phyloP scores from a whole-genome alignment of 345 rosid species.

The Salix arbutifolia region DNA sequence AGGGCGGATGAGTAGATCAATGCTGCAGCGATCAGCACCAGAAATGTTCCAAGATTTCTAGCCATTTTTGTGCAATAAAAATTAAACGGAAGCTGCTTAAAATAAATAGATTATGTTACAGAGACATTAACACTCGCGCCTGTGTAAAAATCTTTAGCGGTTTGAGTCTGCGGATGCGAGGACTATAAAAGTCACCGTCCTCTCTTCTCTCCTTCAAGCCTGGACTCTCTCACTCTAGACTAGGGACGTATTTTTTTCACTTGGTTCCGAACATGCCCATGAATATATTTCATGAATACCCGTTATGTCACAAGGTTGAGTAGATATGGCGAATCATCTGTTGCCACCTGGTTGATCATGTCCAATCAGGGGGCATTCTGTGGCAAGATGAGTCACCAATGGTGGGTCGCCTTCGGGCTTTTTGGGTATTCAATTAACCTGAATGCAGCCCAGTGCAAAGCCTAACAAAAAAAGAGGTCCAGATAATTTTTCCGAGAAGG shows the following conservation, averaged over 20 bases:
- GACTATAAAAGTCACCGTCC: not conserved
- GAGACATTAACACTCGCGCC: not conserved
- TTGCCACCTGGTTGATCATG: not conserved
- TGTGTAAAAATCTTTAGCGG: not conserved
- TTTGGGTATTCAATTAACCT: not conserved
- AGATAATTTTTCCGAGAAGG: not conserved
- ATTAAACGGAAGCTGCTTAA: not conserved
- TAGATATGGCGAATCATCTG: not conserved
- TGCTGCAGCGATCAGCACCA: slow-evolving; percentile 35
- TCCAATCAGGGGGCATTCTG: too few species aligned
- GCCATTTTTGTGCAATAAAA: slow-evolving; percentile 13
- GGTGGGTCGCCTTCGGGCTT: not conserved
- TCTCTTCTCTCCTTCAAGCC: not conserved
- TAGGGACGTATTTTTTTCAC: not conserved
- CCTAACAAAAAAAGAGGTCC: not conserved
- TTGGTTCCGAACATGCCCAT: not conserved
- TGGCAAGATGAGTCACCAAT: not conserved
- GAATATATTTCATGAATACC: not conserved
- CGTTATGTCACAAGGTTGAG: not conserved
- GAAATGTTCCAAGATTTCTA: slow-evolving; percentile 36
- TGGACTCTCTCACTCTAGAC: not conserved
- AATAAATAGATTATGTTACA: not conserved
- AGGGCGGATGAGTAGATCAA: slow-evolving; percentile 36
- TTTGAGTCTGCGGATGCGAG: not conserved
- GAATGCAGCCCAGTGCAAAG: not conserved